Base-by-base conservation (phyloP, 1,284 basidiomycete species). In the Apiotrichum porosum region DNA sequence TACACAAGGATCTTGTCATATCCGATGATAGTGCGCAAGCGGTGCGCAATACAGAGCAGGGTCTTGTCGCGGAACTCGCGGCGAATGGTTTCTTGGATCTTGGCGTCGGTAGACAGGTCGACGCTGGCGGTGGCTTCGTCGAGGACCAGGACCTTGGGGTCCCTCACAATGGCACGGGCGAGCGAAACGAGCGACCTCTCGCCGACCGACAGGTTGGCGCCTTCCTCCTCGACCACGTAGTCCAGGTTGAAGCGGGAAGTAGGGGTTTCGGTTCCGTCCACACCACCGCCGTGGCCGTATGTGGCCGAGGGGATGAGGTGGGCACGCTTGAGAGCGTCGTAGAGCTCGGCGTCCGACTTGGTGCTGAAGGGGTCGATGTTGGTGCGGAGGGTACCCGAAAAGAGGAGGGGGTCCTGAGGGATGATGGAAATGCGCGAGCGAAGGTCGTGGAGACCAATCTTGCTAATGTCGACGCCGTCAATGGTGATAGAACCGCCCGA, bases 241-340 rank as follows among this genome's bases (percentile, higher is more conserved):
- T 85, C 80, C 19, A 88, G 71, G 53, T 80, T 81, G 71, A 84
- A 85, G 60, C 45, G 46, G 3, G 26, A 28, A 28, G 26, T 28
- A 6, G 26, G 26, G 26, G 26, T 28, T 6, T 6, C 26, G 26
- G 26, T 36, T 9, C 37, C 35, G 30, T n/a, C n/a, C 6, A 12
- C 26, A 6, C 12, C 26, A 6, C 12, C 8, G 21, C 41, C 22
- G 28, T 49, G 23, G 41, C 45, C 43, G 36, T 62, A 47, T 24
- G 48, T 31, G 9, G 42, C 32, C 13, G 63, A 54, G 3, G 61
- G 60, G 17, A 88, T 80, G 9, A 92, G 79, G 66, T 86, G 84
- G 0, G 88, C 81, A 22, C 88, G 82, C 56, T 81, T 82, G 31
- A 92, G 75, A 9, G 88, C 86, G 60, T 90, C 87, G 83, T 86